Percentiles rank a stretch among this genome's conserved stretches.
These are phyloP conservation scores for Noccaea bulbosa DNA, from an alignment of 345 rosid species.

Conservation along the genomic window DNA sequence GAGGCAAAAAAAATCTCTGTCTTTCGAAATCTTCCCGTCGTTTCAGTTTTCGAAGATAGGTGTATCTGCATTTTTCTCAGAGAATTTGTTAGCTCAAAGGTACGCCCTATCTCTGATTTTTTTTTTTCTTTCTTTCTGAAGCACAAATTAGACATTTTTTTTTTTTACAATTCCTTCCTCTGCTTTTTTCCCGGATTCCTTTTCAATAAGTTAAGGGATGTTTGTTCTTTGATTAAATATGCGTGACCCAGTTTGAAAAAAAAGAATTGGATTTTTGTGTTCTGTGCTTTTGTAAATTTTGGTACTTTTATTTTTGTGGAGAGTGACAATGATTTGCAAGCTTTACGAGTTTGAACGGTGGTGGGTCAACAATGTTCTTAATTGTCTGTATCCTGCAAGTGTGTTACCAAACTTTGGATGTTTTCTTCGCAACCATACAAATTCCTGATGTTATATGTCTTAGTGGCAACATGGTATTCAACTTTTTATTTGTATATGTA, in stretches of 20 bases:
- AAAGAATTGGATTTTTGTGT: not conserved
- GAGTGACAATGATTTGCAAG: constrained; percentile 40
- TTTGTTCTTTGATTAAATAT: constrained; percentile 15
- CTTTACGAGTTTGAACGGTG: constrained; percentile 30
- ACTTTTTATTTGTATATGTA: not conserved
- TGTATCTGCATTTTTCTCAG: constrained; percentile 31
- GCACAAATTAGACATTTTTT: not conserved
- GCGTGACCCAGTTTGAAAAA: not conserved
- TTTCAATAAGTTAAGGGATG: not conserved
- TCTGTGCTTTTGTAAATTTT: constrained; percentile 12
- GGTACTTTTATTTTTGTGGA: constrained; percentile 21
- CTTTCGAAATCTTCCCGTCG: constrained; percentile 18
- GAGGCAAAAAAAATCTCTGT: not conserved
- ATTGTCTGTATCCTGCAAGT: constrained; percentile 39
- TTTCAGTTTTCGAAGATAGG: constrained; percentile 16
- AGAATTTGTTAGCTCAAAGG: constrained; percentile 23
- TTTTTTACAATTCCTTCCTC: constrained; percentile 3
- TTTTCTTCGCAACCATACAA: constrained; percentile 18
- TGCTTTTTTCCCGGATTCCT: not conserved
- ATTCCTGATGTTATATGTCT: constrained; percentile 6
- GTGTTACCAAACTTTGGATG: constrained; percentile 27
- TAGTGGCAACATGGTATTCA: constrained; percentile 1
- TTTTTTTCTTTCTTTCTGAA: not conserved
- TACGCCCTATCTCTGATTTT: not conserved
- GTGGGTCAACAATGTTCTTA: constrained; percentile 35